A percentile compares a stretch with the other conserved stretches of the same genome.
Evolutionary conservation across 148 eudicot genomes (phyloP).

Genomic region (Heliamphora exappendiculata): DNA sequence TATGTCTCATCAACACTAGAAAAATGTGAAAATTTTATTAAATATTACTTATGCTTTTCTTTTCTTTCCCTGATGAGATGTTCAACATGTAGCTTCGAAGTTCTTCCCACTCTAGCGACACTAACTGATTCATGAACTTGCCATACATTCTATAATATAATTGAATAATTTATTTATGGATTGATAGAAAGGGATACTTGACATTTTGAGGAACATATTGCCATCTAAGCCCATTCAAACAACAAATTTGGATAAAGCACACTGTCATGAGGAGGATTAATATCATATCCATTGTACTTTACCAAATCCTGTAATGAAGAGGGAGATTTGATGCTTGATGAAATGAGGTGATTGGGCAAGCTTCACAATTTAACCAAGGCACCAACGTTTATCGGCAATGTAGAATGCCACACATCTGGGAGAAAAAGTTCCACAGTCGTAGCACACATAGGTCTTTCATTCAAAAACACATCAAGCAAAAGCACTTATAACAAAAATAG

Average conservation of each 20-base stretch:
- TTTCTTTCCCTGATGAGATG: not conserved
- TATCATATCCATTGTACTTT: not conserved
- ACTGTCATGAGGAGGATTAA: not conserved
- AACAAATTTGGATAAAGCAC: not conserved
- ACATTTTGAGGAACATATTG: not conserved
- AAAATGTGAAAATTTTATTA: not conserved
- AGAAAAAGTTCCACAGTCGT: not conserved
- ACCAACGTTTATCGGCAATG: not conserved
- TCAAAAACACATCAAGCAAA: not conserved
- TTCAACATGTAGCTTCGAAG: not conserved
- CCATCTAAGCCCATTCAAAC: not conserved
- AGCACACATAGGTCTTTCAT: constrained; percentile 6
- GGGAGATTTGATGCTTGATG: not conserved
- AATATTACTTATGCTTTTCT: not conserved
- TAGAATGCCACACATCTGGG: not conserved
- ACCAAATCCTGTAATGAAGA: not conserved
- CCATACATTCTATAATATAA: not conserved
- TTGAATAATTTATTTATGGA: not conserved
- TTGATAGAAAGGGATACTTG: not conserved
- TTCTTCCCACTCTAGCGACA: not conserved
- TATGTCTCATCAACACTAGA: not conserved
- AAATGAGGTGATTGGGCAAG: not conserved
- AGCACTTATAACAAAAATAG: not conserved
- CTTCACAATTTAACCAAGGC: not conserved
- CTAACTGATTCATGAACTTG: not conserved